A percentile compares a stretch with the other conserved stretches of the same genome.
Conservation (phyloP, 305 asterid species). For the Andrographis paniculata region DNA sequence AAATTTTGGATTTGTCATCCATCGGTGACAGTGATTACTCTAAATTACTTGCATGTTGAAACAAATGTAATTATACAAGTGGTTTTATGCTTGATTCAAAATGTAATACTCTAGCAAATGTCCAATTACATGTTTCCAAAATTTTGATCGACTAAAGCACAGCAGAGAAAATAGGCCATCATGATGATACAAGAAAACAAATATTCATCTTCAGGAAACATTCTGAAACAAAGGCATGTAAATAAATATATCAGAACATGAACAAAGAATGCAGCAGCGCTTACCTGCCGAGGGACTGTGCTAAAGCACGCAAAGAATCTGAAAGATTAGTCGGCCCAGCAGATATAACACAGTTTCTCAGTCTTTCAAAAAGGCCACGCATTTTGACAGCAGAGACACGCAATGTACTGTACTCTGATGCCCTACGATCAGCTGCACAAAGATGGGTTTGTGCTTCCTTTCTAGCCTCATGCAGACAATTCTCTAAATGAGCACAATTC, state of each 20-base stretch:
- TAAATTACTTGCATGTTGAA: too few species aligned
- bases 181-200: background rate
- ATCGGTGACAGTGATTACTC: too few species aligned
- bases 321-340: constrained; percentile 50
- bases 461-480: constrained; percentile 95
- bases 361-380: constrained; percentile 79
- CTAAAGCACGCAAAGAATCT: constrained; percentile 63
- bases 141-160: too few species aligned
- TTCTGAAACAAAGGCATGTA: constrained; percentile 1
- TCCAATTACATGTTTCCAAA: background rate
- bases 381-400: constrained; percentile 87
- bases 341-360: constrained; percentile 64
- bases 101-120: too few species aligned
- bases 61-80: too few species aligned
- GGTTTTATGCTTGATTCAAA: background rate
- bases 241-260: constrained; percentile 2
- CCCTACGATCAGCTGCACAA: constrained; percentile 90
- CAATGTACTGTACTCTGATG: constrained; percentile 74
- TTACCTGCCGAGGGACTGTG: constrained; percentile 77
- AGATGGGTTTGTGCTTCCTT: constrained; percentile 96
- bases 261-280: constrained; percentile 7
- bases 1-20: too few species aligned
- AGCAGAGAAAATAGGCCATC: background rate
- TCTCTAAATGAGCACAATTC: constrained; percentile 98
- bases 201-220: background rate